Percentiles rank a stretch among this genome's conserved stretches.
Conservation (phyloP, 768 basidiomycete genomes). For the Hysterangium stoloniferum region DNA sequence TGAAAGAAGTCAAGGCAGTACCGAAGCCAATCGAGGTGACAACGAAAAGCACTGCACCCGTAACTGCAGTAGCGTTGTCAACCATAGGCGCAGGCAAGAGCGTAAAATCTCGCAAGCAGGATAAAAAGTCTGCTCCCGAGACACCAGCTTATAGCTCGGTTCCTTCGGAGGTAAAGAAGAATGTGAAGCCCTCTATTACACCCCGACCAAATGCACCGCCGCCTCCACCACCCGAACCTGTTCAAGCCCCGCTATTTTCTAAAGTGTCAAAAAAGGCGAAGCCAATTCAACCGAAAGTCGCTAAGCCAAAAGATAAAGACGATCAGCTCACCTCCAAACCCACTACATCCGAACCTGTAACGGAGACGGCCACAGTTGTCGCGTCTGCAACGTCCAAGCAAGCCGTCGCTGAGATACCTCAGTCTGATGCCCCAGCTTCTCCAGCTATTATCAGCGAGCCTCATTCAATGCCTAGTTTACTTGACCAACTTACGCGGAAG, state of each 20-base stretch:
- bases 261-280: constrained; percentile 75
- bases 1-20: constrained; percentile 58
- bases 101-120: constrained; percentile 31
- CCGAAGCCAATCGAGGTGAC: constrained; percentile 47
- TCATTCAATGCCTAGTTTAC: constrained; percentile 51
- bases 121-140: constrained; percentile 26
- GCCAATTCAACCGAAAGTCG: constrained; percentile 9
- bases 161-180: constrained; percentile 4
- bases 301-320: constrained; percentile 8
- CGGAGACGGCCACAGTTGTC: constrained; percentile 20
- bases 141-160: constrained; percentile 15
- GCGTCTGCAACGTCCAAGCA: constrained; percentile 3
- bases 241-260: constrained; percentile 68
- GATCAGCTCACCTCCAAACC: constrained; percentile 43
- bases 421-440: constrained; percentile 27
- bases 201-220: constrained; percentile 20
- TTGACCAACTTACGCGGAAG: constrained; percentile 55
- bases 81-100: background rate
- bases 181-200: constrained; percentile 14
- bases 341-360: constrained; percentile 39
- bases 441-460: constrained; percentile 42
- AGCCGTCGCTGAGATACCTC: constrained; percentile 15
- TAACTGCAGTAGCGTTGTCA: background rate
- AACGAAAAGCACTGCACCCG: background rate
- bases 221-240: constrained; percentile 27